A percentile compares a stretch with the other conserved stretches of the same genome.
Conservation (phyloP, 371 early-diverging fungal species). For the Mortierella sp. region DNA sequence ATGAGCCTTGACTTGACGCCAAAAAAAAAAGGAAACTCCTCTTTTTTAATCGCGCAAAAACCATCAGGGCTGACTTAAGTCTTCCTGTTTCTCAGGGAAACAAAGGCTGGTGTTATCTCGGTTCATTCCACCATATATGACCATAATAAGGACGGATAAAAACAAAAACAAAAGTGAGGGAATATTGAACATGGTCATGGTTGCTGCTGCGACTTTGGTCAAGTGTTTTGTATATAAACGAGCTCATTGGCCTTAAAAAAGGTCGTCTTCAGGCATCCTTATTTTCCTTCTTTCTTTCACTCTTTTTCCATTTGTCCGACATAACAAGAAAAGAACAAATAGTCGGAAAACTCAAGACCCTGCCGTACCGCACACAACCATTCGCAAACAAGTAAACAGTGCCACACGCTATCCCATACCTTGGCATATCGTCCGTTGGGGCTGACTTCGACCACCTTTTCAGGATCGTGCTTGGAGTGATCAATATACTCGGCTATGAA, state of each 20-base stretch:
- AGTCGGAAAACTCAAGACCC: background rate
- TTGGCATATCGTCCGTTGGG: constrained; percentile 81
- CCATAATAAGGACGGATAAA: background rate
- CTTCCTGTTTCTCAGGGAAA: background rate
- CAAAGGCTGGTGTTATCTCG: background rate
- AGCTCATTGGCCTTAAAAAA: background rate
- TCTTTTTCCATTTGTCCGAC: constrained; percentile 12
- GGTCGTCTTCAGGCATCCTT: constrained; percentile 4
- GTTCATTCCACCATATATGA: background rate
- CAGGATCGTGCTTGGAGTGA: constrained; percentile 68
- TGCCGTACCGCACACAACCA: background rate
- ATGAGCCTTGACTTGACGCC: constrained; percentile 2
- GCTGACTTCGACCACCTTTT: constrained; percentile 78
- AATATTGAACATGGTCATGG: constrained; percentile 19
- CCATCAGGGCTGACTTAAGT: background rate
- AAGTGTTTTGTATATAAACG: constrained; percentile 14
- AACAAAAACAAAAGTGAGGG: constrained; percentile 10
- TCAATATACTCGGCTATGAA: constrained; percentile 51
- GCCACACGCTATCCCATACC: constrained; percentile 44
- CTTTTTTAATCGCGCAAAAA: constrained; percentile 13
- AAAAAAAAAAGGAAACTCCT: background rate
- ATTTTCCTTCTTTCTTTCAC: constrained; percentile 2
- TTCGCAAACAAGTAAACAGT: background rate
- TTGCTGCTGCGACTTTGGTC: background rate
- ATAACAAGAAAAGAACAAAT: background rate